Percentiles rank a stretch among this genome's conserved stretches.
Conservation (phyloP, 768 basidiomycete species). For the Tylopilus sp. region DNA sequence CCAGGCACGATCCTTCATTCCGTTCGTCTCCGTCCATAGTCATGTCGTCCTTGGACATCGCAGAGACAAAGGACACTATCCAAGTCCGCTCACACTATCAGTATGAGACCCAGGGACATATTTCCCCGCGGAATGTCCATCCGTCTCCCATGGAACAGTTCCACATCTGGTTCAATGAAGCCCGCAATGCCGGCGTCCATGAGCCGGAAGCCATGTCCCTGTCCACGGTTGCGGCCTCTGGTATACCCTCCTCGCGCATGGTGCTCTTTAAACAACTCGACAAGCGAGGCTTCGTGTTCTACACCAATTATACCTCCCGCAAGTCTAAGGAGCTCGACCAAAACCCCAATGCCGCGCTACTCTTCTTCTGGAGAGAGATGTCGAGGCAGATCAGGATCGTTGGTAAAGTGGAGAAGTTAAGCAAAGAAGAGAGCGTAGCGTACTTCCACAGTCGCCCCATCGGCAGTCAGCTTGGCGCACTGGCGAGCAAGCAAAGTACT, state of each 20-base stretch:
- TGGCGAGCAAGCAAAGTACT: conserved; percentile 88
- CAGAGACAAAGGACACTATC: conserved; percentile 51
- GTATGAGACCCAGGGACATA: conserved; percentile 64
- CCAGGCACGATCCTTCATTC: background rate
- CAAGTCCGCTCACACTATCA: conserved; percentile 73
- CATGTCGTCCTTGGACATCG: conserved; percentile 32
- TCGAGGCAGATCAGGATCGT: conserved; percentile 78
- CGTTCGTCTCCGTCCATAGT: background rate
- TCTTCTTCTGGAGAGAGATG: conserved; percentile 91
- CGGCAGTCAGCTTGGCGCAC: conserved; percentile 85
- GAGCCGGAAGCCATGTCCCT: conserved; percentile 93
- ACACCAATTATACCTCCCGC: conserved; percentile 93
- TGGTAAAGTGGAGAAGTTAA: conserved; percentile 80
- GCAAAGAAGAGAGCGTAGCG: conserved; percentile 64
- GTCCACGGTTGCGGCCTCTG: conserved; percentile 64
- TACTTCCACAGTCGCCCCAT: conserved; percentile 84
- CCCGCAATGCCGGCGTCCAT: conserved; percentile 51
- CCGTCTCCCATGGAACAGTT: conserved; percentile 83
- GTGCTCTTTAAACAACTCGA: conserved; percentile 94
- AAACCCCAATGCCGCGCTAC: conserved; percentile 79
- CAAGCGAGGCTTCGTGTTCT: conserved; percentile 88
- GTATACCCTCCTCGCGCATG: conserved; percentile 83
- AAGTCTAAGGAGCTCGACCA: conserved; percentile 78
- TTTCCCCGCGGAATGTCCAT: conserved; percentile 59
- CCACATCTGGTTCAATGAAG: conserved; percentile 78